Percentiles rank a stretch among this genome's conserved stretches.
Conservation (phyloP, 305 asterid genomes). For the Rubia balearica region DNA sequence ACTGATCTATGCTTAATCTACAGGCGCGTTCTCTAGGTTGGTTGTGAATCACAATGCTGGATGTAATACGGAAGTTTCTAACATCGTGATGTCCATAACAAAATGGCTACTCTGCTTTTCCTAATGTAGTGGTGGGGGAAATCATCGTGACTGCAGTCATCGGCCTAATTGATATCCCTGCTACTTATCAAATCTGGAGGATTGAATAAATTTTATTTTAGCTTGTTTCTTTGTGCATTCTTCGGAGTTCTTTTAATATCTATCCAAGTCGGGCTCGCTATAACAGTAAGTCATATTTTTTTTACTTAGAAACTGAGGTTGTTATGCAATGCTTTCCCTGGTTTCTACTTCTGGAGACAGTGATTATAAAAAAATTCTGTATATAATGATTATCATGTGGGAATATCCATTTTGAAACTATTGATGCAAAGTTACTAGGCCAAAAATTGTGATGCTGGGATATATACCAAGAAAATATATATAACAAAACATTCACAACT, state of each 20-base stretch:
- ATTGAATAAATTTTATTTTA: slow-evolving; percentile 71
- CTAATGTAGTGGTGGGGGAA: slow-evolving; percentile 69
- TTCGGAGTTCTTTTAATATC: slow-evolving; percentile 74
- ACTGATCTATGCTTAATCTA: background rate
- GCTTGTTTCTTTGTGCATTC: slow-evolving; percentile 63
- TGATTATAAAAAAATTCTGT: too few relatives aligned
- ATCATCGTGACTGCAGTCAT: slow-evolving; percentile 79
- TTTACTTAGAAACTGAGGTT: too few relatives aligned
- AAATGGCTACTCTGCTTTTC: slow-evolving; percentile 71
- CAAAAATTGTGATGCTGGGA: slow-evolving; percentile 67
- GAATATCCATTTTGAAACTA: slow-evolving; percentile 63
- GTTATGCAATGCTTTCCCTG: too few relatives aligned
- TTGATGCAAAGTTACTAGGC: slow-evolving; percentile 76
- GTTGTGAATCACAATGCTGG: slow-evolving; percentile 96
- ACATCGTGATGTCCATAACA: slow-evolving; percentile 77
- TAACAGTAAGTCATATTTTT: slow-evolving; percentile 40
- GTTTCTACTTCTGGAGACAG: background rate
- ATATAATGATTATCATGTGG: slow-evolving; percentile 41
- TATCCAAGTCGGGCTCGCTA: slow-evolving; percentile 68
- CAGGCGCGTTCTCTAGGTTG: slow-evolving; percentile 84
- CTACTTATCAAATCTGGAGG: slow-evolving; percentile 60
- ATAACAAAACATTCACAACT: slow-evolving; percentile 61
- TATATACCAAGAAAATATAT: slow-evolving; percentile 66
- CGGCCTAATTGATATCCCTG: slow-evolving; percentile 61
- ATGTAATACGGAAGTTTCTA: slow-evolving; percentile 73